Conservation (phyloP, 2,329 filamentous ascomycete genomes). For the Hawksworthiomyces lignivorus region DNA sequence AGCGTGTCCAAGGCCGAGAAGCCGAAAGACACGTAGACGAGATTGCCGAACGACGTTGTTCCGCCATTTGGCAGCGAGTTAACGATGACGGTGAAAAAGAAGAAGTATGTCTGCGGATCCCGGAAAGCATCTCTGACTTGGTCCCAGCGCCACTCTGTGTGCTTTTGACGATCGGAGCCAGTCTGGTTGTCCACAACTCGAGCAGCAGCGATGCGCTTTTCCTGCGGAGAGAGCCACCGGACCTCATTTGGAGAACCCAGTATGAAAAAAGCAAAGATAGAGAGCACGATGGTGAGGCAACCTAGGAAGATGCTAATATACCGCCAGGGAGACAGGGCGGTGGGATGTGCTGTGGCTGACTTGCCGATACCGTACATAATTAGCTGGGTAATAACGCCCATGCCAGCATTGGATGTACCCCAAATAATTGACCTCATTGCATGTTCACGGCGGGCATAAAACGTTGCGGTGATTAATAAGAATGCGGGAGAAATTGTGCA, state of each 20-base stretch:
- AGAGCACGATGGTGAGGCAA: conserved; percentile 15
- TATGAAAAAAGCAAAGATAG: conserved; percentile 21
- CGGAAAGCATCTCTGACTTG: conserved; percentile 22
- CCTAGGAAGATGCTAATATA: conserved; percentile 16
- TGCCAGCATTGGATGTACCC: neutral
- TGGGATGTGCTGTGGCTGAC: neutral
- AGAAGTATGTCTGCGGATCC: conserved; percentile 23
- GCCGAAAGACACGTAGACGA: conserved; percentile 29
- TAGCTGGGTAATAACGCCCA: neutral
- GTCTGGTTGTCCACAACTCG: conserved; percentile 32
- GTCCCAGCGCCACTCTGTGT: conserved; percentile 24
- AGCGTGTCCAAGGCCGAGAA: conserved; percentile 25
- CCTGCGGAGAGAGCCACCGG: conserved; percentile 26
- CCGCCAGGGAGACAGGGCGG: conserved; percentile 21
- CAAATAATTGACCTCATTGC: conserved; percentile 2
- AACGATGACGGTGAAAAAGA: conserved; percentile 27
- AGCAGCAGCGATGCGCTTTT: conserved; percentile 29
- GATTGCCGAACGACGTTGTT: conserved; percentile 22
- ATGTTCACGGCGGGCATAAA: conserved; percentile 32
- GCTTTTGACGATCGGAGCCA: conserved; percentile 30
- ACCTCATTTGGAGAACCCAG: conserved; percentile 26
- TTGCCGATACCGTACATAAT: conserved; percentile 16
- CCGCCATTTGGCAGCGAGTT: conserved; percentile 23
- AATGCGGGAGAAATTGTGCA: conserved; percentile 32
- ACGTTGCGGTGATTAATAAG: conserved; percentile 28